Percentiles rank a stretch among this genome's conserved stretches.
These are phyloP conservation scores for Candida berthetii DNA, from an alignment of 805 yeast genomes.

Conservation along the genomic window DNA sequence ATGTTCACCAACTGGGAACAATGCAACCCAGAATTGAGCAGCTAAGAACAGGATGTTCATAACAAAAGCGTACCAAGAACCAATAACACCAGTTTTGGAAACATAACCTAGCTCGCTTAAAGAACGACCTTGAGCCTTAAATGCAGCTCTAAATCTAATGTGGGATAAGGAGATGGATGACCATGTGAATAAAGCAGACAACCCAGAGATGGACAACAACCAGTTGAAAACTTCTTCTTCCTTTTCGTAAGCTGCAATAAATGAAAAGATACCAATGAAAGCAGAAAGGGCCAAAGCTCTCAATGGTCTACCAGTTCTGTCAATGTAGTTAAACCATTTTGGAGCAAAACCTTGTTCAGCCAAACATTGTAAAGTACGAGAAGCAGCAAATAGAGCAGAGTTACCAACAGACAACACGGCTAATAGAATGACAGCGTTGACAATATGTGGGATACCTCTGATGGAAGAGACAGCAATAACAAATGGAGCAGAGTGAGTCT, in stretches of 20 bases:
- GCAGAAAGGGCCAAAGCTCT: slow-evolving; percentile 48
- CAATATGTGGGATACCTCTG: slow-evolving; percentile 60
- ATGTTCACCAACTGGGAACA: slow-evolving; percentile 47
- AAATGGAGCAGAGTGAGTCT: slow-evolving; percentile 63
- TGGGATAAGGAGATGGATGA: slow-evolving; percentile 49
- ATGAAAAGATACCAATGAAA: slow-evolving; percentile 54
- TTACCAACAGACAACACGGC: slow-evolving; percentile 75
- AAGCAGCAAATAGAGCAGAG: slow-evolving; percentile 67
- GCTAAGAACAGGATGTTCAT: slow-evolving; percentile 43
- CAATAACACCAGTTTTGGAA: slow-evolving; percentile 45
- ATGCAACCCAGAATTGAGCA: slow-evolving; percentile 64
- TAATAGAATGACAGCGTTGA: slow-evolving; percentile 67
- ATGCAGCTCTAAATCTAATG: slow-evolving; percentile 52
- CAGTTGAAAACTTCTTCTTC: slow-evolving; percentile 58
- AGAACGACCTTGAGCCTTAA: slow-evolving; percentile 47
- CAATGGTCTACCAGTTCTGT: slow-evolving; percentile 54
- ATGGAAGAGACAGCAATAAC: slow-evolving; percentile 64
- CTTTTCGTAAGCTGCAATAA: slow-evolving; percentile 58
- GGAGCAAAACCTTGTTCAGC: slow-evolving; percentile 73
- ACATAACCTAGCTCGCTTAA: slow-evolving; percentile 44
- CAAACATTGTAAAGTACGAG: slow-evolving; percentile 62
- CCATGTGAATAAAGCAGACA: slow-evolving; percentile 62
- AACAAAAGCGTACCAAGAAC: slow-evolving; percentile 44
- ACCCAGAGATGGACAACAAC: slow-evolving; percentile 57
- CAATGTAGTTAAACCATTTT: slow-evolving; percentile 41